A percentile compares a stretch with the other conserved stretches of the same genome.
Conservation (phyloP, 2,329 filamentous ascomycete species). For the Penicillium sclerotigenum region DNA sequence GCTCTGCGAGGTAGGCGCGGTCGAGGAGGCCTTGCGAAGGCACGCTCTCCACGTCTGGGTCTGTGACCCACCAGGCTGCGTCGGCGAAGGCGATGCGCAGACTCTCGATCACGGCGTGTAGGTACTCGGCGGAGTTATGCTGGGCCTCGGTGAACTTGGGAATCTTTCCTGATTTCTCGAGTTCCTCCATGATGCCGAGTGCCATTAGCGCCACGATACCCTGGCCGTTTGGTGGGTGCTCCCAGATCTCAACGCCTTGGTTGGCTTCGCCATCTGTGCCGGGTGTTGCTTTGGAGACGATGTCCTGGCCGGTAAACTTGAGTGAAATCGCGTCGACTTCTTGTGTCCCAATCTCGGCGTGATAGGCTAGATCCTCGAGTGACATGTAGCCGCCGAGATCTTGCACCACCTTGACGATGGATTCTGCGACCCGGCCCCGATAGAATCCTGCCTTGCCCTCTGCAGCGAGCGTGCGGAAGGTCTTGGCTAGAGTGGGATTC, state of each 20-base stretch:
- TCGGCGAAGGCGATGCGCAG: conserved; percentile 89
- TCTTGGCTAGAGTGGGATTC: conserved; percentile 75
- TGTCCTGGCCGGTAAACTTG: conserved; percentile 64
- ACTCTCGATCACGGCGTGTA: conserved; percentile 84
- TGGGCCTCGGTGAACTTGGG: conserved; percentile 63
- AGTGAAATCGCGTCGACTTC: conserved; percentile 82
- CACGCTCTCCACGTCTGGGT: conserved; percentile 65
- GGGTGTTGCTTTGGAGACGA: conserved; percentile 17
- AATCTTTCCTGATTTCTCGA: conserved; percentile 73
- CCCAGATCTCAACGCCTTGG: conserved; percentile 75
- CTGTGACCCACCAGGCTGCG: conserved; percentile 83
- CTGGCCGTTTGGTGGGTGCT: conserved; percentile 94
- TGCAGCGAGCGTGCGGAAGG: conserved; percentile 73
- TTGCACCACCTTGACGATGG: conserved; percentile 72
- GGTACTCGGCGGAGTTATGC: conserved; percentile 76
- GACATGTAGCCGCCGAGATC: conserved; percentile 74
- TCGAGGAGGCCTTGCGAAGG: conserved; percentile 69
- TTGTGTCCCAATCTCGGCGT: conserved; percentile 70
- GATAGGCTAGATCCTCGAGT: conserved; percentile 74
- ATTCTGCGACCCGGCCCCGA: conserved; percentile 74
- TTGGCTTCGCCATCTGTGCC: conserved; percentile 32
- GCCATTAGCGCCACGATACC: conserved; percentile 94
- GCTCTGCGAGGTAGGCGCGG: conserved; percentile 68
- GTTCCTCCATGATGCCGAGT: conserved; percentile 81
- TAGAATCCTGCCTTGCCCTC: conserved; percentile 93